phyloP scores from a whole-genome alignment of 2,329 filamentous ascomycete species.

The Monilinia fructigena region DNA sequence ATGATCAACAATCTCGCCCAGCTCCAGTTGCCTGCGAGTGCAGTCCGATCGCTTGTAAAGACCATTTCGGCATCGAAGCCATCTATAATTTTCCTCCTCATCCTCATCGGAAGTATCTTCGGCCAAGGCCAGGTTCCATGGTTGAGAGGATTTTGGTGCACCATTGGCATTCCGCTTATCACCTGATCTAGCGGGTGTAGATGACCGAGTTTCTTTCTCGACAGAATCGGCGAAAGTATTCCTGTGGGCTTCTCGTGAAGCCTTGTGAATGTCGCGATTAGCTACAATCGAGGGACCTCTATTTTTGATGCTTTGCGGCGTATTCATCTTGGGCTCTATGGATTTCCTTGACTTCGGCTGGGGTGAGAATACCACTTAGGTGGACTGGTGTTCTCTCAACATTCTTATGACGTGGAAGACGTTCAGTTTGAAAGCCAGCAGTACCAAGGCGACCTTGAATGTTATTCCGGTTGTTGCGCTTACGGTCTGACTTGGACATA shows the following conservation, averaged over 20 bases:
- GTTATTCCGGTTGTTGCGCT: constrained; percentile 7
- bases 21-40: background rate
- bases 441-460: constrained; percentile 3
- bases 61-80: background rate
- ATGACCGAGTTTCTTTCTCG: background rate
- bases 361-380: constrained; percentile 2
- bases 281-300: background rate
- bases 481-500: constrained; percentile 20
- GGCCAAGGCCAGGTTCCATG: background rate
- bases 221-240: background rate
- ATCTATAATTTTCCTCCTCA: background rate
- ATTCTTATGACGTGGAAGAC: constrained; percentile 7
- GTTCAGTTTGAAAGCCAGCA: constrained; percentile 13
- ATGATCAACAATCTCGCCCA: background rate
- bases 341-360: constrained; percentile 2
- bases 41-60: background rate
- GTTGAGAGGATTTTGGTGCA: background rate
- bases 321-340: constrained; percentile 14
- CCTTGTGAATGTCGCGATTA: constrained; percentile 7
- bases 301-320: constrained; percentile 10
- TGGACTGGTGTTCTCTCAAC: background rate
- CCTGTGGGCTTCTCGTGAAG: constrained; percentile 8
- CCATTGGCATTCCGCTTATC: constrained; percentile 12
- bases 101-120: background rate
- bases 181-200: background rate